Evolutionary conservation across 495 filamentous ascomycete genomes (phyloP).

Genomic region (Penicillium dipodomyicola): DNA sequence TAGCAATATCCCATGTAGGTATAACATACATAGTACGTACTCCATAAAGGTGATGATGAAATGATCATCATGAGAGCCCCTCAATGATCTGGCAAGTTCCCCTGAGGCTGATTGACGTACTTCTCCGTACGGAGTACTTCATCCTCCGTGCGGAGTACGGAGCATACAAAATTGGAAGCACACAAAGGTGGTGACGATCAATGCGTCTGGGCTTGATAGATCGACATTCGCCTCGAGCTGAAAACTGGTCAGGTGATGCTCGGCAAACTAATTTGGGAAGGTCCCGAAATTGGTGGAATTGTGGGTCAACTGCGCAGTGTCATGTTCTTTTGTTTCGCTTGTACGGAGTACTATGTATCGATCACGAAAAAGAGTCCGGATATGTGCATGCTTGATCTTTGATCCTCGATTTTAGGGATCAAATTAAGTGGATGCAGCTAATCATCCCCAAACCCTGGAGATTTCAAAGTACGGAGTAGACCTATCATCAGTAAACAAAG

Average conservation of each 20-base stretch:
- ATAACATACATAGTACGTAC: neutral
- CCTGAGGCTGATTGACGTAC: slow-evolving; percentile 1
- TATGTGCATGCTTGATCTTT: neutral
- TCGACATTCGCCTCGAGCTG: slow-evolving; percentile 5
- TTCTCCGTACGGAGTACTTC: too few relatives aligned
- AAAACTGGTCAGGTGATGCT: slow-evolving; percentile 1
- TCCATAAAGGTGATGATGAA: neutral
- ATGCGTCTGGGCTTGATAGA: slow-evolving; percentile 5
- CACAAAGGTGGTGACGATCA: slow-evolving; percentile 7
- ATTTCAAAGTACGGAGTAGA: neutral
- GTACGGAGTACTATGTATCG: neutral
- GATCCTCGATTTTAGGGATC: neutral
- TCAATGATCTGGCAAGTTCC: neutral
- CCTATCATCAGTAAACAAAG: neutral
- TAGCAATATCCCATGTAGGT: neutral
- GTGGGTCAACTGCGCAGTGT: slow-evolving; percentile 1
- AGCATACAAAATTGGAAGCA: neutral
- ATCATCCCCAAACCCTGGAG: neutral
- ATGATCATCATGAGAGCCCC: slow-evolving; percentile 1
- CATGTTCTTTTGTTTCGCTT: neutral
- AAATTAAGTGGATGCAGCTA: neutral
- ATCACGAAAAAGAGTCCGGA: neutral
- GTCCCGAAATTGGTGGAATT: neutral
- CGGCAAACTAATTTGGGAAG: slow-evolving; percentile 8
- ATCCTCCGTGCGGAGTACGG: neutral